Base-by-base conservation (phyloP, 164 flowering plant species). In the Stephania cephalantha region DNA sequence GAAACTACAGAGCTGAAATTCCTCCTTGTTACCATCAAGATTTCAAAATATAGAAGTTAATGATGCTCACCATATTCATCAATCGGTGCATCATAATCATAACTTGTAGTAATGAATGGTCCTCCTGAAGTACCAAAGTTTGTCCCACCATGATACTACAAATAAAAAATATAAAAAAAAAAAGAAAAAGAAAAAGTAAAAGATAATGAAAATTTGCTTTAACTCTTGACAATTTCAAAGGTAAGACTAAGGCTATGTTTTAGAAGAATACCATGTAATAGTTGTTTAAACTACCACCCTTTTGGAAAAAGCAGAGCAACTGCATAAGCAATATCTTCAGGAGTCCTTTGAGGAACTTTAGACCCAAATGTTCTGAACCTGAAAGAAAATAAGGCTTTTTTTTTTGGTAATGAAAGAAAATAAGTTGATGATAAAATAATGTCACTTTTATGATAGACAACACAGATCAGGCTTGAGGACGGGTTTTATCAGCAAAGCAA, bases 41-140 rank as follows among this genome's bases (percentile, higher is more conserved):
- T 15, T 45, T 73, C 70, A 75, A 45, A 35, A 45, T 31, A 31
- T 35, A 25, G 8, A 44, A 65, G 63, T 46, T 4, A 45, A 15
- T 3, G 15, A 50, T 50, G 20, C 83, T 77, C 61, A 96, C 99
- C 99, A 79, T 96, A 96, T 81, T 96, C 99, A 85, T 96, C 99
- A 80, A 95, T 91, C n/a, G 99, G 99, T 74, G 99, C 99, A 79
- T 95, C 95, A 84, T 95, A 95, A 79, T 95, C 99, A 78, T 95
- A 95, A 83, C 99, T 95, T 68, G 99, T 95, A 15, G 98, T 95
- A 74, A 95, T 95, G 82, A 95, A 95, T 73, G 98, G 99, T 68
- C 99, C 99, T 4, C 99, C 99, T 65, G 98, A 78, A 46, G 98
- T 94, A 18, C 94, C 99, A 84, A 95, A 95, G 82, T 95, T 95